Conservation (phyloP, 148 eudicot genomes). For the Fagopyrum tataricum region DNA sequence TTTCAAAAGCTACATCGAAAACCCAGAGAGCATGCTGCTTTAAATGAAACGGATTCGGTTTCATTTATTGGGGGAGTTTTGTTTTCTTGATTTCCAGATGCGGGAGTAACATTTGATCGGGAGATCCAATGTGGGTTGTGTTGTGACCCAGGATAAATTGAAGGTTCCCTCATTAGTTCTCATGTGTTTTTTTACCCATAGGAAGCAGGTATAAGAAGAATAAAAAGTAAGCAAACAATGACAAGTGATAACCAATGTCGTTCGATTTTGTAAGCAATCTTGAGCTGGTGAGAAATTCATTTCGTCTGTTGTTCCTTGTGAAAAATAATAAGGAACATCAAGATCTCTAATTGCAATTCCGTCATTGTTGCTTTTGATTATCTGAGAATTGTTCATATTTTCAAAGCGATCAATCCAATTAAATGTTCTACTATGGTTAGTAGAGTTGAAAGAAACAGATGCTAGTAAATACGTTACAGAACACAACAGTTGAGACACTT, state of each 20-base stretch:
- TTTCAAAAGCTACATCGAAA: slow-evolving; percentile 92
- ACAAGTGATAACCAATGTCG: neutral
- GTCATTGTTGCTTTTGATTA: neutral
- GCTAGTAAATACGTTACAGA: too few relatives aligned
- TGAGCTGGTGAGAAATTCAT: slow-evolving; percentile 12
- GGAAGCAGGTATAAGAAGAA: slow-evolving; percentile 8
- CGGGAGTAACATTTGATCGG: neutral
- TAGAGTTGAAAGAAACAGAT: too few relatives aligned
- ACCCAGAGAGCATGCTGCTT: slow-evolving; percentile 93
- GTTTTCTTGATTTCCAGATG: slow-evolving; percentile 3
- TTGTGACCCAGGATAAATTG: slow-evolving; percentile 5
- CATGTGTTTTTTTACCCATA: slow-evolving; percentile 8
- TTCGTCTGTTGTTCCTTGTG: slow-evolving; percentile 40
- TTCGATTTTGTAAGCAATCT: slow-evolving; percentile 8
- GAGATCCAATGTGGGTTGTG: slow-evolving; percentile 5
- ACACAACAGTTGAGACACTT: too few relatives aligned
- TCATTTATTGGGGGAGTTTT: slow-evolving; percentile 2
- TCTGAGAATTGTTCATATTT: neutral
- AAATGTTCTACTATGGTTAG: too few relatives aligned
- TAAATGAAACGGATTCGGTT: slow-evolving; percentile 15
- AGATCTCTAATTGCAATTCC: neutral
- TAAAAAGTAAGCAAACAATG: neutral
- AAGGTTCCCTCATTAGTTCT: slow-evolving; percentile 2
- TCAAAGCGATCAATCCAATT: too few relatives aligned
- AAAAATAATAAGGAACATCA: slow-evolving; percentile 24